Conservation (phyloP, 2,329 filamentous ascomycete genomes). For the Paraconiothyrium sp. region DNA sequence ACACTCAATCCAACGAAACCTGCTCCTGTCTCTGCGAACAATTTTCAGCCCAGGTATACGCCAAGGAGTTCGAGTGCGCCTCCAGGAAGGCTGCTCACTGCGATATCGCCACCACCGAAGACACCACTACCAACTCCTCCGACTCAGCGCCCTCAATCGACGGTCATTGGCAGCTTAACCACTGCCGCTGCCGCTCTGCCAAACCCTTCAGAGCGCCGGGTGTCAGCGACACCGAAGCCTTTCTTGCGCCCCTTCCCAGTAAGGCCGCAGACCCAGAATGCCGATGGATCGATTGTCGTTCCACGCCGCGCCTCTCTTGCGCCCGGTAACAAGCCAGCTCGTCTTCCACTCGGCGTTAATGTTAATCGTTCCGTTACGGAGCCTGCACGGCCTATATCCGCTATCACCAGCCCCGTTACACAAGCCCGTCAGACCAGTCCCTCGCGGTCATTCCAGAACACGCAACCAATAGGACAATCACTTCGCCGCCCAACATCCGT, state of each 20-base stretch:
- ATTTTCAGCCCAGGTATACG: conserved; percentile 28
- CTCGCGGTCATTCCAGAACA: conserved; percentile 19
- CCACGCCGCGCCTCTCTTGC: conserved; percentile 42
- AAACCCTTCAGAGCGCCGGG: conserved; percentile 29
- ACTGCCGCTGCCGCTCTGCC: conserved; percentile 18
- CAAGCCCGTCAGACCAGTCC: conserved; percentile 22
- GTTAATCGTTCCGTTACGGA: conserved; percentile 46
- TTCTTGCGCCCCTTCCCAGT: conserved; percentile 49
- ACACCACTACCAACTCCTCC: conserved; percentile 39
- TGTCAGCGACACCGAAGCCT: conserved; percentile 47
- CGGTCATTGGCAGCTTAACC: conserved; percentile 24
- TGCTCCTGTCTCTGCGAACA: conserved; percentile 11
- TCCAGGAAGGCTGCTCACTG: conserved; percentile 32
- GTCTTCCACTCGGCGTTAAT: conserved; percentile 35
- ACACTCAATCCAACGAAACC: neutral
- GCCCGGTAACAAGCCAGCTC: conserved; percentile 31
- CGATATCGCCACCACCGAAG: conserved; percentile 41
- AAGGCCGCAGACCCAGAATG: conserved; percentile 42
- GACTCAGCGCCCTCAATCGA: conserved; percentile 37
- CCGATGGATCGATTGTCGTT: conserved; percentile 35
- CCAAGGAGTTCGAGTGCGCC: conserved; percentile 36
- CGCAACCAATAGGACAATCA: conserved; percentile 27
- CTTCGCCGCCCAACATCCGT: conserved; percentile 56
- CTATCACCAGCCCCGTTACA: conserved; percentile 19
- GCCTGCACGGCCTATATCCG: conserved; percentile 31